Base-by-base conservation (phyloP, 2,329 filamentous ascomycete species). In the Microsporum canis region DNA sequence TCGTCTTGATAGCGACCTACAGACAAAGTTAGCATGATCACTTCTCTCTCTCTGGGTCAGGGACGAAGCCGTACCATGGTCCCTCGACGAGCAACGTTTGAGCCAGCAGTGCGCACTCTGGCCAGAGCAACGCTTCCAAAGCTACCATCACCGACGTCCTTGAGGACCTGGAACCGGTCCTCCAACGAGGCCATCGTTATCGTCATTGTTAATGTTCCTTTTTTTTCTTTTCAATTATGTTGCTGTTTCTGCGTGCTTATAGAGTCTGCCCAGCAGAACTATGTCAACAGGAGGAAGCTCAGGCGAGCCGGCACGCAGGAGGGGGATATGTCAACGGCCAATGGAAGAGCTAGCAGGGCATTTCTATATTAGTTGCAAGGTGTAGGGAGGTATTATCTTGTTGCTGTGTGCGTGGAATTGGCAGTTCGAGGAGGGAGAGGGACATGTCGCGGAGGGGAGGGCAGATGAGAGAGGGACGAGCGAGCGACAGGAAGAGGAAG, bases 131-230 rank as follows among this genome's bases (percentile, higher is more conserved):
- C 94, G 72, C 91, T 97, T 63, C 94, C 94, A 73, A 99, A 99
- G 78, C 94, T 97, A 67, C 94, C 94, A 84, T 99, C 94, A 57
- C 94, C 94, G 73, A 99, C 95, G 71, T 99, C 94, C 77, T 97
- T 99, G 72, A 99, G 79, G 60, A 99, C 86, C 76, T 99, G 92
- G 73, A 96, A 99, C 68, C 91, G 86, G 72, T 99, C 94, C 73
- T 96, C 91, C 60, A 99, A 84, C 66, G 72, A 70, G 33, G 74
- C 76, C 72, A 79, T 66, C 73, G 74, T 65, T 66, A 69, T 65
- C 66, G 59, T 69, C 51, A 55, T 55, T 17, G n/a, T 68, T 67
- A 65, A 63, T 66, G 68, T 5, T 43, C 17, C 17, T 43, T 5
- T n/a, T 7, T 17, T 14, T 43, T 43, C 5, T 41, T 2, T 4